Evolutionary conservation across 352 stramenopile species (phyloP), one percentile per base, ranked within the genome.

Genomic region (Phytophthora citricola): DNA sequence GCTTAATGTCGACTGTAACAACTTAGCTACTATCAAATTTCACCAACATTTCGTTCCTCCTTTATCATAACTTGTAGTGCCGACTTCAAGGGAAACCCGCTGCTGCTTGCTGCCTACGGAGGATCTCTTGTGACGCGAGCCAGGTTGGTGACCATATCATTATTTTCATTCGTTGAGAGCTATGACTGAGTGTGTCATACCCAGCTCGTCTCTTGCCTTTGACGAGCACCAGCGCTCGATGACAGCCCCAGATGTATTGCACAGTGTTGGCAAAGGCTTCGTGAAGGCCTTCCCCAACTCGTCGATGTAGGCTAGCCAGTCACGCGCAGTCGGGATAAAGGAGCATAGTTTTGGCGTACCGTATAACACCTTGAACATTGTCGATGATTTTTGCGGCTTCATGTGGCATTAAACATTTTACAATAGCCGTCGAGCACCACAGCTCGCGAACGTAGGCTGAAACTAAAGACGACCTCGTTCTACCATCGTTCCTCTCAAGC

Each of bases 241-340:
- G 84, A 97, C 90, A 6, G 80, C 91, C 0, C 89, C 91, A 0
- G 91, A 97, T 56, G 70, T 96, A 15, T 75, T 97, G 50, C 71
- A 87, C 31, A 75, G 68, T 34, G 61, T 95, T 40, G 73, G 77
- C 50, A 85, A 89, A 63, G 82, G 74, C 46, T 92, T 93, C 53
- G 50, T 63, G 27, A 73, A 66, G 7, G 77, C 71, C 9, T 89
- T 89, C 27, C 74, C 71, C 5, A 57, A 59, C n/a, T 70, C 67
- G 6, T 69, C 53, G 22, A 63, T 75, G 27, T 76, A 68, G 45
- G 15, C 32, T 20, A 39, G 17, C 29, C 50, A 14, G 43, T 32
- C 12, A 14, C 9, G 31, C 31, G 9, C 31, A 36, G 31, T 36
- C 31, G 12, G 10, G 8, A 9, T 36, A 36, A 36, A 36, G 31